These are phyloP conservation scores for Geosmithia flava DNA, from an alignment of 2,329 filamentous ascomycete genomes.

Conservation along the genomic window DNA sequence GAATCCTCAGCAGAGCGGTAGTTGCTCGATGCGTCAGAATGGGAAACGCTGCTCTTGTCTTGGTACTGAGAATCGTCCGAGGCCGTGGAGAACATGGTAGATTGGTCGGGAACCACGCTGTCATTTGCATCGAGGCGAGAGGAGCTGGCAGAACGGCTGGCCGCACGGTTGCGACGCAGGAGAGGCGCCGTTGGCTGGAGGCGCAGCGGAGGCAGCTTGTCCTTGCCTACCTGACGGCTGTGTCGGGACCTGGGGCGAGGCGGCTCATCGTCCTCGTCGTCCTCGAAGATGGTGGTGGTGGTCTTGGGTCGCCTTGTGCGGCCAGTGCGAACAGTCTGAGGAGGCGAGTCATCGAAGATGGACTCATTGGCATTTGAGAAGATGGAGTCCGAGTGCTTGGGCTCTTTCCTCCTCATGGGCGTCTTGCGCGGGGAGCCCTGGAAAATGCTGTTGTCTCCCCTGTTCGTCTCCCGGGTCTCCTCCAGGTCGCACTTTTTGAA, in stretches of 20 bases:
- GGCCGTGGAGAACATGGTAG: neutral
- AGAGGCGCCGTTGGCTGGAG: neutral
- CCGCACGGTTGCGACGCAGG: neutral
- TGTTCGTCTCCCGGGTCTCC: conserved; percentile 3
- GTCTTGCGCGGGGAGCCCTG: neutral
- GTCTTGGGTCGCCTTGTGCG: neutral
- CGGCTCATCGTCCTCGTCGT: neutral
- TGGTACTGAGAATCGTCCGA: neutral
- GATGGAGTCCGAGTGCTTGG: neutral
- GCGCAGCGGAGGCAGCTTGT: neutral
- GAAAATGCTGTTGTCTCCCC: neutral
- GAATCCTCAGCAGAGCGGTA: neutral
- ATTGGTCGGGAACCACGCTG: neutral
- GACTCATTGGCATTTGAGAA: neutral
- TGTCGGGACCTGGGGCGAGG: neutral
- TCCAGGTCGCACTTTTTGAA: conserved; percentile 17
- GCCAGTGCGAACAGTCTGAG: neutral
- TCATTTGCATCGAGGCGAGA: neutral
- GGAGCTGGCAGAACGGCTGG: neutral
- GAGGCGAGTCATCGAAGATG: conserved; percentile 2
- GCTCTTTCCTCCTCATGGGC: neutral
- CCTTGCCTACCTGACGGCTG: neutral
- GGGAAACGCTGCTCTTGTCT: neutral
- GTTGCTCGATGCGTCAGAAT: neutral
- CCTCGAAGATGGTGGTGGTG: neutral